Evolutionary conservation across 2,329 filamentous ascomycete genomes (phyloP), one percentile per base, ranked within the genome.

Genomic region (Cladophialophora yegresii): DNA sequence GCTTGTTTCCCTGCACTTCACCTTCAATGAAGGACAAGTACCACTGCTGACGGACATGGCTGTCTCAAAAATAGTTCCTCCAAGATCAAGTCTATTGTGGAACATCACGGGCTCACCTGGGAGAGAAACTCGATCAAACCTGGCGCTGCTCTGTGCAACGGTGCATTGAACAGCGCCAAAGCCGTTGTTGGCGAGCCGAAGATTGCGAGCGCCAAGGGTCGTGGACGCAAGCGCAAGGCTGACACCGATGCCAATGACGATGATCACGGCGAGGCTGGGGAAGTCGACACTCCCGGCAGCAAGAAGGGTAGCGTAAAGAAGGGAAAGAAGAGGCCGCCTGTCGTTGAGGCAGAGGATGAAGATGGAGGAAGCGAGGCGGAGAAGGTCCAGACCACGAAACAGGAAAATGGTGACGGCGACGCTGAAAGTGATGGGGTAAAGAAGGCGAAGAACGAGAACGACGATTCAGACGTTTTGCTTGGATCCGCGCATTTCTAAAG

Each of bases 11-110:
- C 26, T 28, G 26, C 8, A 16, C 8, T n/a, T 43, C 36, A 43
- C 16, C 16, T 7, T n/a, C 16, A 6, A 20, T 8, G 36, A 43
- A 16, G 36, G 7, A n/a, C 1, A 43, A 16, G 36, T n/a, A n/a
- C 1, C 16, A 13, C 13, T n/a, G 36, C 36, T 43, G 36, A 43
- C 36, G n/a, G 36, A 5, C n/a, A 6, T 16, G 36, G 5, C 36
- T 16, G 6, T 7, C 13, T 6, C 8, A n/a, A n/a, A n/a, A n/a
- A n/a, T n/a, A 60, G 58, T 30, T n/a, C 47, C 5, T 53, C 58
- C 10, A 60, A 60, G 32, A 43, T 61, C 58, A 61, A 55, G 36
- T 51, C 53, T 32, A 55, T 61, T 23, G 22, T 61, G 20, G 54
- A 54, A 33, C 54, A 61, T 20, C 50, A 61, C 28, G 58, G 58